Base-by-base conservation (phyloP, 83 land plant genomes). In the Picea abies region DNA sequence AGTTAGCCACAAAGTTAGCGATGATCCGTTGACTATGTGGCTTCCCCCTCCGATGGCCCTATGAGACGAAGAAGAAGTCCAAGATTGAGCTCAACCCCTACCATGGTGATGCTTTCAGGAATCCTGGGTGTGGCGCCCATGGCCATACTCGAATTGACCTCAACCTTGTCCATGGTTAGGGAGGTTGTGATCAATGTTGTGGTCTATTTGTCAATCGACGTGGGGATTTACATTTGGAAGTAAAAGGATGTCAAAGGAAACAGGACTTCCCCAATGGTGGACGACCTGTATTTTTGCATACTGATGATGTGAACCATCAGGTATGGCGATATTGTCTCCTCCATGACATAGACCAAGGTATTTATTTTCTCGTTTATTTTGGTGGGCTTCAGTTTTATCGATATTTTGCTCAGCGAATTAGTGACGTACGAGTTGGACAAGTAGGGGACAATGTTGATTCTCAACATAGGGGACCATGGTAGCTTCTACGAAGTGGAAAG, bases 281-380 rank as follows among this genome's bases (percentile, higher is more conserved):
- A 94, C 64, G 97, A 90, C 4, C 77, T 93, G 32, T 94, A 94
- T 88, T 94, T 93, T 86, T 78, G 83, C 65, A 86, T 94, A 7
- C 94, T 93, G 7, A 93, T 91, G 14, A 83, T 94, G 71, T 93
- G 94, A 82, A 94, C 97, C 0, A 88, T 94, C 44, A 96, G 97
- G 0, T 94, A 94, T 44, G 97, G 97, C 0, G 97, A 94, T 80
- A 88, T 94, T 11, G 87, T 86, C 4, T 96, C 97, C 3, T 66
- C 75, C 37, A 81, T 91, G 0, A 78, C 83, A 19, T 81, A 78
- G n/a, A 83, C 97, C 63, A 94, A 94, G 87, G 81, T 91, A 0
- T 90, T 89, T 68, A 61, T 90, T 3, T 93, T 92, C 71, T 56
- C 79, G 0, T 93, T 91, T 68, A 88, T 94, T 61, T 63, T 93